These are phyloP conservation scores for Cadophora sp. DNA, from an alignment of 2,329 filamentous ascomycete species.

Conservation along the genomic window DNA sequence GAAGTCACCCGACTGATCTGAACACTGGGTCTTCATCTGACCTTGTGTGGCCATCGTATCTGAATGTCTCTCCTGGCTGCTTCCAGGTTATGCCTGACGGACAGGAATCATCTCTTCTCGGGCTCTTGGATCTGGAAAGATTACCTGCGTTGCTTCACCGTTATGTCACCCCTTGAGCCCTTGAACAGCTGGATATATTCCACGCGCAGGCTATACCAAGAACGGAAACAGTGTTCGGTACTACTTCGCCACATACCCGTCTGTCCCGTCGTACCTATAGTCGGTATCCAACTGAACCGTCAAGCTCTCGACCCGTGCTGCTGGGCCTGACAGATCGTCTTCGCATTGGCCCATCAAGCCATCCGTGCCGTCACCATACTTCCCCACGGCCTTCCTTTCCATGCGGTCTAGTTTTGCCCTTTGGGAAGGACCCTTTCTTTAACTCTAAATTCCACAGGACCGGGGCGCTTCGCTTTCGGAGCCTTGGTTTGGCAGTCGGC, in stretches of 20 bases:
- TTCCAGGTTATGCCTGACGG: neutral
- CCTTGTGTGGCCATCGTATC: neutral
- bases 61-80: neutral
- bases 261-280: neutral
- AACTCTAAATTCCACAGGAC: conserved; percentile 12
- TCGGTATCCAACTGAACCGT: neutral
- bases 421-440: neutral
- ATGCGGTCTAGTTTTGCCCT: conserved; percentile 13
- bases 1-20: conserved; percentile 21
- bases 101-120: neutral
- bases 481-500: conserved; percentile 1
- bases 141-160: neutral
- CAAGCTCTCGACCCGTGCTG: conserved; percentile 5
- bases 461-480: neutral
- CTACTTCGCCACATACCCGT: neutral
- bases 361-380: conserved; percentile 1
- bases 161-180: neutral
- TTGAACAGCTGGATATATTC: neutral
- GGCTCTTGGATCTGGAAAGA: neutral
- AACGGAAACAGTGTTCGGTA: neutral
- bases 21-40: conserved; percentile 4
- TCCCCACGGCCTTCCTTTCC: neutral
- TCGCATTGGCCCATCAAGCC: conserved; percentile 5
- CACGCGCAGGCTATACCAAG: neutral
- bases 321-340: conserved; percentile 10